Percentiles rank a stretch among this genome's conserved stretches.
phyloP scores from a whole-genome alignment of 1,284 basidiomycete species.

The Xerocomus minutiporus region DNA sequence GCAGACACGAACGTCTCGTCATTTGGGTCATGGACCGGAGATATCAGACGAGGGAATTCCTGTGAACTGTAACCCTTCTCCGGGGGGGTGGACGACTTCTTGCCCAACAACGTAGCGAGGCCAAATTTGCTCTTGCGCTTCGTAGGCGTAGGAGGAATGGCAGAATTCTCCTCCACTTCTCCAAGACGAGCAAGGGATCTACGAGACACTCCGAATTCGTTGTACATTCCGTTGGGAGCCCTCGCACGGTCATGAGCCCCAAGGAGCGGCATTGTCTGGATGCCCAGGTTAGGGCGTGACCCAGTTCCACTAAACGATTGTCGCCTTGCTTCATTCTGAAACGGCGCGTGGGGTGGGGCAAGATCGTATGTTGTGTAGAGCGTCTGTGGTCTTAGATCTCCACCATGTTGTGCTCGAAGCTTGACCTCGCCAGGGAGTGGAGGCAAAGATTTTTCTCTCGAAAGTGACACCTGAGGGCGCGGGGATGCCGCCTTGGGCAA shows the following conservation, averaged over 20 bases:
- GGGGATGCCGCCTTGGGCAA: slow-evolving; percentile 28
- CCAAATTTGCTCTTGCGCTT: slow-evolving; percentile 72
- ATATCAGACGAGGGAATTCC: slow-evolving; percentile 43
- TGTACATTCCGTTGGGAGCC: slow-evolving; percentile 41
- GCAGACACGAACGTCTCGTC: slow-evolving; percentile 41
- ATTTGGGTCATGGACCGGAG: slow-evolving; percentile 41
- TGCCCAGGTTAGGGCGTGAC: slow-evolving; percentile 47
- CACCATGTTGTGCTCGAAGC: slow-evolving; percentile 37
- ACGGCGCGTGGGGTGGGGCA: slow-evolving; percentile 58
- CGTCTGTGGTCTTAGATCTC: slow-evolving; percentile 58
- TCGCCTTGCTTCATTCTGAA: slow-evolving; percentile 56
- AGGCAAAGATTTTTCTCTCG: slow-evolving; percentile 70
- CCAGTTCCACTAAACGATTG: slow-evolving; percentile 71
- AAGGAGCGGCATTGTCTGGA: slow-evolving; percentile 44
- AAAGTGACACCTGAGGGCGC: slow-evolving; percentile 36
- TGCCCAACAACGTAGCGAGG: slow-evolving; percentile 58
- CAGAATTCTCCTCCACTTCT: slow-evolving; percentile 37
- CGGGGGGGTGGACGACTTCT: slow-evolving; percentile 44
- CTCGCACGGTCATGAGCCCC: slow-evolving; percentile 28
- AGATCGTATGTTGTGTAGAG: slow-evolving; percentile 59
- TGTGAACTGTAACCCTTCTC: slow-evolving; percentile 37
- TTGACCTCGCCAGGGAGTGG: slow-evolving; percentile 62
- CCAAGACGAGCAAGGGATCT: slow-evolving; percentile 57
- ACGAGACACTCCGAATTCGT: slow-evolving; percentile 65
- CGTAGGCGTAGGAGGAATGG: slow-evolving; percentile 35